phyloP scores from a whole-genome alignment of 2,329 filamentous ascomycete genomes.

The Aspergillus alliaceus region DNA sequence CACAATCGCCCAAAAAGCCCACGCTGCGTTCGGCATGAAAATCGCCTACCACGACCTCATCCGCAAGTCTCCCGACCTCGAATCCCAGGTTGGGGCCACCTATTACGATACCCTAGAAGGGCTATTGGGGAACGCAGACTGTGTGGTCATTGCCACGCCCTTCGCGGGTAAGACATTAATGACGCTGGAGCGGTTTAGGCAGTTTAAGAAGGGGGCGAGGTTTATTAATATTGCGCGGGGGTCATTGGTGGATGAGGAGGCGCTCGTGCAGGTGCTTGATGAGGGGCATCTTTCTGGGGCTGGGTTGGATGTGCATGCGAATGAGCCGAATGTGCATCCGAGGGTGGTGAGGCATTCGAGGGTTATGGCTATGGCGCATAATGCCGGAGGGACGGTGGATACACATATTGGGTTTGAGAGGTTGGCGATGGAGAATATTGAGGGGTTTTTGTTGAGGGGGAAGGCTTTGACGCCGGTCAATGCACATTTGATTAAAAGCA shows the following conservation, averaged over 20 bases:
- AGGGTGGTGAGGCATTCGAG: slow-evolving; percentile 41
- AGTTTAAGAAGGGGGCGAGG: slow-evolving; percentile 50
- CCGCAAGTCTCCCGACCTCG: slow-evolving; percentile 38
- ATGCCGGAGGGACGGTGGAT: slow-evolving; percentile 51
- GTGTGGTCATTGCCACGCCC: slow-evolving; percentile 51
- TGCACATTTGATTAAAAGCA: slow-evolving; percentile 50
- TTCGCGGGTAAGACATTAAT: slow-evolving; percentile 41
- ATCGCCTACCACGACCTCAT: slow-evolving; percentile 58
- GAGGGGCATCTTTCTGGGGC: slow-evolving; percentile 48
- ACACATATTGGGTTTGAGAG: slow-evolving; percentile 52
- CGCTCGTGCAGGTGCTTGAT: slow-evolving; percentile 49
- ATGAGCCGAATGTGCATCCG: slow-evolving; percentile 53
- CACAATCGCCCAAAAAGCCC: slow-evolving; percentile 60
- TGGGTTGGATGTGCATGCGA: slow-evolving; percentile 56
- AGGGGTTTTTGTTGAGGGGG: slow-evolving; percentile 32
- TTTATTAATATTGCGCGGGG: slow-evolving; percentile 56
- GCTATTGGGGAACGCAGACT: slow-evolving; percentile 46
- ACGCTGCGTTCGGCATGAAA: slow-evolving; percentile 64
- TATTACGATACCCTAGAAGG: slow-evolving; percentile 46
- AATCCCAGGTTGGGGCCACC: slow-evolving; percentile 39
- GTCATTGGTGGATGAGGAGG: slow-evolving; percentile 50
- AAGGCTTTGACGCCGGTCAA: slow-evolving; percentile 58
- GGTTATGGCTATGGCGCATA: slow-evolving; percentile 50
- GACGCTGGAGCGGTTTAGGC: slow-evolving; percentile 42
- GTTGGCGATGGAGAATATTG: slow-evolving; percentile 49